These are phyloP conservation scores for Hygrocybe punicea DNA, from an alignment of 768 basidiomycete species.

Conservation along the genomic window DNA sequence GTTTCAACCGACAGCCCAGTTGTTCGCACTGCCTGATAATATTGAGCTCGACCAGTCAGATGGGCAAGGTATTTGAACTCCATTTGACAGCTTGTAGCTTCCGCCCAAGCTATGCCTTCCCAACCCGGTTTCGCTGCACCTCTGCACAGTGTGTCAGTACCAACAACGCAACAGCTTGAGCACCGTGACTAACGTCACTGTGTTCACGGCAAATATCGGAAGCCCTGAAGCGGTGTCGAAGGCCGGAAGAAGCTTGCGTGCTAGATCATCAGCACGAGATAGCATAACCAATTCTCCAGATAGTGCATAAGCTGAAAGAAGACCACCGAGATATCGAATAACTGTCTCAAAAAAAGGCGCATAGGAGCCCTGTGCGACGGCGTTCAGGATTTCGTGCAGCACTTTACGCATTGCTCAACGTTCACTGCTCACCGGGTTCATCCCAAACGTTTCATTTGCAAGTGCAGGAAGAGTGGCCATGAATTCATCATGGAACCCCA, in stretches of 20 bases:
- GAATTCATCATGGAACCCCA: slow-evolving; percentile 73
- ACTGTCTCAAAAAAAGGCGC: slow-evolving; percentile 72
- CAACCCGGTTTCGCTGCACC: slow-evolving; percentile 30
- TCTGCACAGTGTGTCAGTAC: not conserved
- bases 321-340: slow-evolving; percentile 72
- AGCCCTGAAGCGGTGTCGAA: slow-evolving; percentile 64
- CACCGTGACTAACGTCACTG: slow-evolving; percentile 38
- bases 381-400: slow-evolving; percentile 1
- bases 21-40: slow-evolving; percentile 36
- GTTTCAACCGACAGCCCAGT: not conserved
- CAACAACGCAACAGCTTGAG: not conserved
- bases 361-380: slow-evolving; percentile 22
- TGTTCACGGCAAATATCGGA: slow-evolving; percentile 60
- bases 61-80: slow-evolving; percentile 76
- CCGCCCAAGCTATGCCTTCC: slow-evolving; percentile 39
- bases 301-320: slow-evolving; percentile 74
- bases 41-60: slow-evolving; percentile 56
- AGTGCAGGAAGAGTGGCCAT: slow-evolving; percentile 51
- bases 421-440: slow-evolving; percentile 13
- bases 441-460: slow-evolving; percentile 29
- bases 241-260: slow-evolving; percentile 54
- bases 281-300: slow-evolving; percentile 59
- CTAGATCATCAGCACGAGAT: slow-evolving; percentile 65
- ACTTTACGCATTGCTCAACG: slow-evolving; percentile 4
- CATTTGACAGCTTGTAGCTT: slow-evolving; percentile 56